Evolutionary conservation across 176 grass and related monocot species (phyloP).

Genomic region (Puya raimondii): DNA sequence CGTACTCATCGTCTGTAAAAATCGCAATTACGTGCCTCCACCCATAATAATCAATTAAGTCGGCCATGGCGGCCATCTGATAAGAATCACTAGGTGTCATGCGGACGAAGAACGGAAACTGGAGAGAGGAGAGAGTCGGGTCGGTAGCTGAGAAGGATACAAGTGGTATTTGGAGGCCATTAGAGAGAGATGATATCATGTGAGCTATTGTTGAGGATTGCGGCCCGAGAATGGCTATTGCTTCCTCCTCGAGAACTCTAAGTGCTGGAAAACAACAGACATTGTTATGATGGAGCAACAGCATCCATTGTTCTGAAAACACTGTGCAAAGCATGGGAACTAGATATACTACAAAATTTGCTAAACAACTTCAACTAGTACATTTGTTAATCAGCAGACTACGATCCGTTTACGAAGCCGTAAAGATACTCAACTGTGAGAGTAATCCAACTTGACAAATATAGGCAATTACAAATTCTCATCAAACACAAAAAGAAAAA

Average conservation of each 20-base stretch:
- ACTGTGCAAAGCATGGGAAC: too few species aligned
- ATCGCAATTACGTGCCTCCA: slow-evolving; percentile 66
- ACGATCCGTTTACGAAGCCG: too few species aligned
- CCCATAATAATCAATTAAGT: slow-evolving; percentile 34
- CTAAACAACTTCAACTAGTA: too few species aligned
- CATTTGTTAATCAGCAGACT: too few species aligned
- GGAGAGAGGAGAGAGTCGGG: slow-evolving; percentile 52
- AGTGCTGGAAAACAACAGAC: slow-evolving; percentile 27
- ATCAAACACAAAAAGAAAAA: not conserved
- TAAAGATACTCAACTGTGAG: too few species aligned
- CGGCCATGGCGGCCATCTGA: slow-evolving; percentile 71
- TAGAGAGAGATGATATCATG: slow-evolving; percentile 54
- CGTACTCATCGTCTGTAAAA: slow-evolving; percentile 68
- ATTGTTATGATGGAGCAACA: not conserved
- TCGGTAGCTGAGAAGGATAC: slow-evolving; percentile 81
- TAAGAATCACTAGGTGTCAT: slow-evolving; percentile 39
- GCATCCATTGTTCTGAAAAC: not conserved
- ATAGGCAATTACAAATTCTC: too few species aligned
- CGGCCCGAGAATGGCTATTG: slow-evolving; percentile 57
- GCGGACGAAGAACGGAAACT: slow-evolving; percentile 73
- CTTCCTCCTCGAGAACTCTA: slow-evolving; percentile 53
- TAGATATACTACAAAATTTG: too few species aligned
- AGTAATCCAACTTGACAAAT: too few species aligned
- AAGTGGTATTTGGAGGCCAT: slow-evolving; percentile 63
- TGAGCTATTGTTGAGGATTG: slow-evolving; percentile 68